Percentiles rank a stretch among this genome's conserved stretches.
phyloP scores from a whole-genome alignment of 164 flowering plant species.

The Houttuynia cordata region DNA sequence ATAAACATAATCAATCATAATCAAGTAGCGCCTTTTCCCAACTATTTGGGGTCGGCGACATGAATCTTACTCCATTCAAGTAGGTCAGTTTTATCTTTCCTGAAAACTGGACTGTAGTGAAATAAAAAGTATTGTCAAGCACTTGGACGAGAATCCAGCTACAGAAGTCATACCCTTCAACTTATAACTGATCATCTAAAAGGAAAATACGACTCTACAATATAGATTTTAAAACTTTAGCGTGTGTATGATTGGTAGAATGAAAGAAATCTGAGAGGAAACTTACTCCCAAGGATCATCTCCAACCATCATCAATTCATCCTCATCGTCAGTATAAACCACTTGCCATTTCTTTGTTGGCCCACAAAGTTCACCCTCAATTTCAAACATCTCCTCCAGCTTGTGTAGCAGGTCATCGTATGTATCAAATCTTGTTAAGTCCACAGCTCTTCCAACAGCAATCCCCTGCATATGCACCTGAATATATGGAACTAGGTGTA shows the following conservation, averaged over 20 bases:
- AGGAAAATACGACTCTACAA: too few species aligned
- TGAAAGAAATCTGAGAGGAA: background rate
- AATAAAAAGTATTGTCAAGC: too few species aligned
- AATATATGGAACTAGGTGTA: background rate
- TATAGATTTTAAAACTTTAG: too few species aligned
- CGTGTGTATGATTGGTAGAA: background rate
- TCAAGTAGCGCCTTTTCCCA: too few species aligned
- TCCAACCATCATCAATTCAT: constrained; percentile 95
- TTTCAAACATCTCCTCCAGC: constrained; percentile 82
- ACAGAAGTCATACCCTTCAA: background rate
- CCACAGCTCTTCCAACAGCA: constrained; percentile 86
- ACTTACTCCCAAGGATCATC: constrained; percentile 97
- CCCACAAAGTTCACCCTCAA: constrained; percentile 68
- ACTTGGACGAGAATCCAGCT: too few species aligned
- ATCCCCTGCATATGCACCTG: constrained; percentile 92
- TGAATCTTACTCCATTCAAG: too few species aligned
- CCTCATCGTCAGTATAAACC: constrained; percentile 84
- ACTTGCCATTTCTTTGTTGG: constrained; percentile 72
- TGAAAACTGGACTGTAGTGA: too few species aligned
- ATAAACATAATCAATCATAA: too few species aligned
- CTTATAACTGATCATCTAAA: background rate
- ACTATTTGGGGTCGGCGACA: too few species aligned
- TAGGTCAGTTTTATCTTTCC: too few species aligned
- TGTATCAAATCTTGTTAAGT: constrained; percentile 45
- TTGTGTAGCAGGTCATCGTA: constrained; percentile 69